A percentile compares a stretch with the other conserved stretches of the same genome.
phyloP scores from a whole-genome alignment of 352 stramenopile genomes.

The Phytophthora uliginosa region DNA sequence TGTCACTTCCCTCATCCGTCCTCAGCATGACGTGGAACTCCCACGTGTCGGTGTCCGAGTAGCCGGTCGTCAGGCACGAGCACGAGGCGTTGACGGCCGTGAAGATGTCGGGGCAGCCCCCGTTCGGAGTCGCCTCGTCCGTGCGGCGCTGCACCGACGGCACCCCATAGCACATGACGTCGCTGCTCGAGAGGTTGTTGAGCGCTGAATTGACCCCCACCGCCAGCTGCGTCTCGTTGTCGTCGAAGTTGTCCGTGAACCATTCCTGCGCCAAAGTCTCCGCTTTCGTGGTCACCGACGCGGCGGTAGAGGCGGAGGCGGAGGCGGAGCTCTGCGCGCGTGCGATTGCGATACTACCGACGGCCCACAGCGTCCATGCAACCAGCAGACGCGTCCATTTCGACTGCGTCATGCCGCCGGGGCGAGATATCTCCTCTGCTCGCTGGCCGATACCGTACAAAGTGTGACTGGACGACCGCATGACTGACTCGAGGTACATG shows the following conservation, averaged over 20 bases:
- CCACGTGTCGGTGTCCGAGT: conserved; percentile 30
- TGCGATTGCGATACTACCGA: neutral
- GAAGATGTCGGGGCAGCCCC: conserved; percentile 37
- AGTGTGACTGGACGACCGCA: neutral
- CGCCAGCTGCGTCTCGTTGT: conserved; percentile 43
- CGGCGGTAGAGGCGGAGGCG: conserved; percentile 6
- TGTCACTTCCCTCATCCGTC: conserved; percentile 16
- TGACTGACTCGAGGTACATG: conserved; percentile 10
- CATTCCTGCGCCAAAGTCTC: conserved; percentile 36
- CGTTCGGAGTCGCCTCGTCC: conserved; percentile 30
- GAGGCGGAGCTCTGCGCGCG: conserved; percentile 23
- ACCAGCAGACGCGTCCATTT: conserved; percentile 4
- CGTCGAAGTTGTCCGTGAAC: conserved; percentile 42
- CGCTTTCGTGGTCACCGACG: conserved; percentile 13
- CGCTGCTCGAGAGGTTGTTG: conserved; percentile 29
- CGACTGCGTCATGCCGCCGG: conserved; percentile 9
- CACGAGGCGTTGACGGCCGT: conserved; percentile 39
- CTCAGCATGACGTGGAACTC: conserved; percentile 35
- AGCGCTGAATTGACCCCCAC: conserved; percentile 40
- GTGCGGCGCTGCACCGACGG: conserved; percentile 34
- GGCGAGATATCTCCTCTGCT: conserved; percentile 16
- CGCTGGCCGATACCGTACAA: neutral
- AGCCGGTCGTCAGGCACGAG: conserved; percentile 34
- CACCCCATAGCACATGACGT: conserved; percentile 33
- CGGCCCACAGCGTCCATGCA: neutral